Evolutionary conservation across 2,329 filamentous ascomycete species (phyloP).

Genomic region (Penicillium sp.): DNA sequence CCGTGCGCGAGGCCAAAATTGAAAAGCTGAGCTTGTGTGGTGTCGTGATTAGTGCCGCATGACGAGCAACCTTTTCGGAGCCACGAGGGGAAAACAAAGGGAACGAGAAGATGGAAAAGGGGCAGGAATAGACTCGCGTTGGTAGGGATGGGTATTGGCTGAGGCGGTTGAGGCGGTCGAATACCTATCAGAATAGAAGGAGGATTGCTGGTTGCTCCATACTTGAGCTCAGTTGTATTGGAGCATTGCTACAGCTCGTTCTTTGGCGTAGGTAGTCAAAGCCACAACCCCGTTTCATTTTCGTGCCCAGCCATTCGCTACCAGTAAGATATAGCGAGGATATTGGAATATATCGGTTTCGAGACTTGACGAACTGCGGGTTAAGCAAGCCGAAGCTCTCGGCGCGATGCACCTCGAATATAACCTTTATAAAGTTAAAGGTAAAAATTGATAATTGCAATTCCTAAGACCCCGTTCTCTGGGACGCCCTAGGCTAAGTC

Average conservation of each 20-base stretch:
- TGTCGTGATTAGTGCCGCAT: slow-evolving; percentile 1
- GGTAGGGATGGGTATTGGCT: neutral
- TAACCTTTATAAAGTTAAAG: neutral
- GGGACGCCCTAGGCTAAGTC: neutral
- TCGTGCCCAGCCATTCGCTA: neutral
- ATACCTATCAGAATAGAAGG: neutral
- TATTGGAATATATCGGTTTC: neutral
- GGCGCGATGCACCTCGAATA: neutral
- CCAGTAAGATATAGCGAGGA: neutral
- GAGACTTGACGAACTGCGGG: neutral
- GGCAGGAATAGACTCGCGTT: neutral
- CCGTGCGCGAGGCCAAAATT: neutral
- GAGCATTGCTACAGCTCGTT: neutral
- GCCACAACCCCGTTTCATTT: neutral
- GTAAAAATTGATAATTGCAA: neutral
- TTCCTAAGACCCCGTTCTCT: neutral
- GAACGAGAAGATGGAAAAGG: neutral
- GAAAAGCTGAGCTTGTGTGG: neutral
- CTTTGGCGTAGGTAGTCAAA: neutral
- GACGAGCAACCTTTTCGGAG: neutral
- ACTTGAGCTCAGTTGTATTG: neutral
- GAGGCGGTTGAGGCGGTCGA: neutral
- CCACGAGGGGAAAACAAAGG: neutral
- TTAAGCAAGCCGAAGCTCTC: neutral
- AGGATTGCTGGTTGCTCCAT: neutral